Conservation (phyloP, 441 rosid species). For the Biscutella laevigata region DNA sequence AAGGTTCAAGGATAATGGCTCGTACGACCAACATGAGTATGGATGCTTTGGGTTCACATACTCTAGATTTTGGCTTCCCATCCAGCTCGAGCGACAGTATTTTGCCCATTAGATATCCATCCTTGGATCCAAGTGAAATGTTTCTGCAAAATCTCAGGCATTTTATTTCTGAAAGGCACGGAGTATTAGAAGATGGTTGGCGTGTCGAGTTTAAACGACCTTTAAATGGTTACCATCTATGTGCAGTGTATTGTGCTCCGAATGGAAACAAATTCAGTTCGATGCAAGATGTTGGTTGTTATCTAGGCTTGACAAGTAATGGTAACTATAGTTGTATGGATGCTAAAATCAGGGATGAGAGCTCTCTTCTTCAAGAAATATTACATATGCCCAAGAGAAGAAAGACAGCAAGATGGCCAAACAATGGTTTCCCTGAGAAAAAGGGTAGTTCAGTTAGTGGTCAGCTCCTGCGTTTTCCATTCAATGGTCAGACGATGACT, state of each 20-base stretch:
- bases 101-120: conserved; percentile 42
- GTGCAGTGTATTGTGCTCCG: conserved; percentile 68
- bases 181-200: conserved; percentile 81
- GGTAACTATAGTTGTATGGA: conserved; percentile 40
- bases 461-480: conserved; percentile 33
- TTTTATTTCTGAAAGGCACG: conserved; percentile 69
- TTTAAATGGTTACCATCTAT: conserved; percentile 36
- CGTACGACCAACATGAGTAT: conserved; percentile 36
- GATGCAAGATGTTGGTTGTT: conserved; percentile 67
- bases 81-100: conserved; percentile 37
- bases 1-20: conserved; percentile 38
- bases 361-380: conserved; percentile 46
- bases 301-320: conserved; percentile 63
- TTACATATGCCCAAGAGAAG: conserved; percentile 46
- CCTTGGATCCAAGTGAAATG: conserved; percentile 57
- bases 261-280: conserved; percentile 77
- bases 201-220: conserved; percentile 60
- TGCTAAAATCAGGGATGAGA: conserved; percentile 36
- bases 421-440: conserved; percentile 49
- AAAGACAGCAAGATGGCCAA: conserved; percentile 42
- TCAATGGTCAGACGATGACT: conserved; percentile 34
- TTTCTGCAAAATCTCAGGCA: conserved; percentile 69
- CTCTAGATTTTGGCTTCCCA: conserved; percentile 45
- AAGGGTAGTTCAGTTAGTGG: conserved; percentile 38
- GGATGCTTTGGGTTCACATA: conserved; percentile 39